Evolutionary conservation across 2,329 filamentous ascomycete species (phyloP).

Genomic region (Helotiales sp.): DNA sequence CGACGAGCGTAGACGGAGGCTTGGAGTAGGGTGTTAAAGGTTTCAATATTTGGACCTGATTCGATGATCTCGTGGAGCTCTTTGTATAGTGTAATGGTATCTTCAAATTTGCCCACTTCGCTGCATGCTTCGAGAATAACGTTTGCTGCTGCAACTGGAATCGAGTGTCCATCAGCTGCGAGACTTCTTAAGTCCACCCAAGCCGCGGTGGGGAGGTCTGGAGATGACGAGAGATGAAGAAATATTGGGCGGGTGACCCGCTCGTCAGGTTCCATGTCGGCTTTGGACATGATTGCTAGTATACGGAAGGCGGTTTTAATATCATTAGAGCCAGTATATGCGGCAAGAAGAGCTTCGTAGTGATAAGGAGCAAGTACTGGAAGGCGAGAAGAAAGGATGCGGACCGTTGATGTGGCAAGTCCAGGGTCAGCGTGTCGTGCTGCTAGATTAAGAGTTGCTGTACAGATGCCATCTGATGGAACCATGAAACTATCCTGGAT

Average conservation of each 20-base stretch:
- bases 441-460: conserved; percentile 71
- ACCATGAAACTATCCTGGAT: conserved; percentile 56
- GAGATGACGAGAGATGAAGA: conserved; percentile 49
- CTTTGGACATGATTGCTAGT: conserved; percentile 71
- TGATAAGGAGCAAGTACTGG: conserved; percentile 64
- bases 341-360: conserved; percentile 76
- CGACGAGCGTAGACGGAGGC: conserved; percentile 39
- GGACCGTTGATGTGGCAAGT: conserved; percentile 71
- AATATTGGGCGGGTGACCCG: conserved; percentile 66
- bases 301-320: conserved; percentile 66
- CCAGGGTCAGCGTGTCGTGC: conserved; percentile 65
- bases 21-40: conserved; percentile 61
- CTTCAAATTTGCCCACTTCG: conserved; percentile 42
- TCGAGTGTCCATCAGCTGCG: conserved; percentile 44
- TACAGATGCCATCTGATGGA: conserved; percentile 63
- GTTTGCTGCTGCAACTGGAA: conserved; percentile 53
- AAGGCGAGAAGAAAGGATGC: conserved; percentile 58
- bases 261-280: conserved; percentile 56
- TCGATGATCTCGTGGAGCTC: conserved; percentile 52
- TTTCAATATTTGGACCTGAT: conserved; percentile 47
- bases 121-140: conserved; percentile 37
- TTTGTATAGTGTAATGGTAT: conserved; percentile 62
- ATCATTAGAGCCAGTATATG: conserved; percentile 63
- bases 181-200: conserved; percentile 59
- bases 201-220: conserved; percentile 46